Base-by-base conservation (phyloP, 2,329 filamentous ascomycete species). In the Neopestalotiopsis clavispora region DNA sequence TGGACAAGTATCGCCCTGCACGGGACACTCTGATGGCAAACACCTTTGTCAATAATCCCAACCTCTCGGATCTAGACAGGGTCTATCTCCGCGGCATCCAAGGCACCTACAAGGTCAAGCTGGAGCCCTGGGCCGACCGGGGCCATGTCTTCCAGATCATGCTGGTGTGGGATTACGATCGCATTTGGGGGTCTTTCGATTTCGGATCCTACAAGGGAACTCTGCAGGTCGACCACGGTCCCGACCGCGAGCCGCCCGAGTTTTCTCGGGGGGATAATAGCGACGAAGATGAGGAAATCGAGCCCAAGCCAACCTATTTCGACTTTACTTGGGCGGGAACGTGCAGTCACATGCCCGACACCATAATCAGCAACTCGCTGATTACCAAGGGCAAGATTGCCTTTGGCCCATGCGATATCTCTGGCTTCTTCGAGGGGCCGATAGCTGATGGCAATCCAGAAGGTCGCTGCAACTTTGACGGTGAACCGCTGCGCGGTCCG, bases 41-140 rank as follows among this genome's bases (percentile, higher is more conserved):
- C 28, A 12, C 17, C 17, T 66, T 66, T 23, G 63, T 66, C 23
- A 66, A 66, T 17, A 66, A 66, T 38, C 63, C 45, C 30, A 12
- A 57, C 20, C 63, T 66, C 28, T 66, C 63, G 20, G 63, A 66
- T 2, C 32, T 34, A 20, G 63, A 66, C 57, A 42, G 28, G 7
- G 58, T 58, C 45, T 66, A 66, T 66, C 63, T 66, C n/a, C 63
- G 42, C 52, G 23, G 63, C 28, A 66, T 66, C 17, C 63, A 66
- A 42, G 42, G 28, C 3, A 66, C 63, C 9, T 66, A 38, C 4
- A 66, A 38, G 13, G 63, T 66, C 38, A 38, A 66, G 42, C 45
- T 32, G 32, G 42, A 66, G 4, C 45, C 17, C 28, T 66, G 28
- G 23, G 42, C 63, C 9, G 45, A 66, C 63, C 42, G 13, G 4